phyloP scores from a whole-genome alignment of 768 basidiomycete species.

The Asterophora parasitica region DNA sequence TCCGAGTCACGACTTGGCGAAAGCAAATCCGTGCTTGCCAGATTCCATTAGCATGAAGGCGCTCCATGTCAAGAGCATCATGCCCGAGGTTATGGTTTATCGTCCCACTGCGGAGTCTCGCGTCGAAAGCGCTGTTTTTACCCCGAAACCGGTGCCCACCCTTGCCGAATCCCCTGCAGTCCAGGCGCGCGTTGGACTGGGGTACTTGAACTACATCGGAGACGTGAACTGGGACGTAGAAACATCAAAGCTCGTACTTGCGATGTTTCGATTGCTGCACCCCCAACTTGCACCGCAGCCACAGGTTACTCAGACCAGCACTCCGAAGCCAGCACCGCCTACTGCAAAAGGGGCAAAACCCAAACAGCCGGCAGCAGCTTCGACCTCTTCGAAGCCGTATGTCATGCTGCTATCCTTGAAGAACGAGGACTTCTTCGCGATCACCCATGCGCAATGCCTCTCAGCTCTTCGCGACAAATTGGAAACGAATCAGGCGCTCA shows the following conservation, averaged over 20 bases:
- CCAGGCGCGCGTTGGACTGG: conserved; percentile 27
- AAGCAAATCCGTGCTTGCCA: conserved; percentile 24
- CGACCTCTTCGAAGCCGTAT: conserved; percentile 17
- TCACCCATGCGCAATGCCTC: conserved; percentile 16
- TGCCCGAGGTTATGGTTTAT: conserved; percentile 29
- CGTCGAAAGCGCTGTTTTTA: conserved; percentile 24
- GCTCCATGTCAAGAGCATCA: conserved; percentile 28
- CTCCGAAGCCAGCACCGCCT: neutral
- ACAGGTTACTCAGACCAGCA: neutral
- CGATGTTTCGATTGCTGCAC: conserved; percentile 27
- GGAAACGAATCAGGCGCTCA: conserved; percentile 15
- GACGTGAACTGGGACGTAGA: conserved; percentile 28
- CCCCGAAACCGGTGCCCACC: conserved; percentile 12
- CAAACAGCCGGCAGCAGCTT: neutral
- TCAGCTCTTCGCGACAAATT: conserved; percentile 15
- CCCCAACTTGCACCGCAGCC: conserved; percentile 1
- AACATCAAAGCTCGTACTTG: conserved; percentile 24
- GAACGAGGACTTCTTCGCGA: conserved; percentile 11
- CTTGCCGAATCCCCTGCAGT: conserved; percentile 21
- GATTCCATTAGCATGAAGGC: conserved; percentile 40
- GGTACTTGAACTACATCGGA: conserved; percentile 34
- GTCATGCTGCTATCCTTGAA: conserved; percentile 23
- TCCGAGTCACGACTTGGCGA: conserved; percentile 22
- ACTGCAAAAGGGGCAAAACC: neutral
- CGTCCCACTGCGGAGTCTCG: conserved; percentile 19